Conservation (phyloP, 257 asterid genomes). For the Penstemon davidsonii region DNA sequence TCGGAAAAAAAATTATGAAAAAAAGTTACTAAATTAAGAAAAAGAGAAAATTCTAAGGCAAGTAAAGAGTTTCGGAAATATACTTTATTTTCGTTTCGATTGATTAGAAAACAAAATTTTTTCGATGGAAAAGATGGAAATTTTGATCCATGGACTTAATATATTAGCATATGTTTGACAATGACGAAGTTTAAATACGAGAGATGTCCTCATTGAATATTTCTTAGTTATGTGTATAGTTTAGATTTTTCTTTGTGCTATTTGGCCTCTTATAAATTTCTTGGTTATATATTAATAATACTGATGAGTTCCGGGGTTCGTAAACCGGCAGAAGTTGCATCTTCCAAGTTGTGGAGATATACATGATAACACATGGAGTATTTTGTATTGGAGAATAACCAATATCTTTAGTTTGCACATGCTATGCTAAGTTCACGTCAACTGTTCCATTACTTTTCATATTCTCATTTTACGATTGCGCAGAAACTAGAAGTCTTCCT, state of each 20-base stretch:
- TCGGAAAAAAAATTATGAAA: too few relatives aligned
- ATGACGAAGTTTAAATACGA: slow-evolving; percentile 66
- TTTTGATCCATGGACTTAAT: too few relatives aligned
- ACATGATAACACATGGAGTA: neutral
- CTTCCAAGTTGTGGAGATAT: neutral
- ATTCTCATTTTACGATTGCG: slow-evolving; percentile 3
- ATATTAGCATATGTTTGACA: slow-evolving; percentile 68
- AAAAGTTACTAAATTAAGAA: too few relatives aligned
- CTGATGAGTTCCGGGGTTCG: neutral
- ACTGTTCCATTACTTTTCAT: too few relatives aligned
- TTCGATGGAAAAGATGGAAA: too few relatives aligned
- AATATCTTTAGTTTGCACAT: too few relatives aligned
- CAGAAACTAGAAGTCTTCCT: neutral
- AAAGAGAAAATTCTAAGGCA: too few relatives aligned
- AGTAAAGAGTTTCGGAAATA: too few relatives aligned
- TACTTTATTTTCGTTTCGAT: too few relatives aligned
- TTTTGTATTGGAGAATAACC: too few relatives aligned
- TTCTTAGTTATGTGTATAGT: neutral
- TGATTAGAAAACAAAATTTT: too few relatives aligned
- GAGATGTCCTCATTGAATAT: neutral
- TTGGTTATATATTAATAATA: neutral
- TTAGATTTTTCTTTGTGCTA: neutral
- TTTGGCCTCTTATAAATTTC: neutral
- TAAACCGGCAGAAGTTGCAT: neutral
- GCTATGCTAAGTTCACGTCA: too few relatives aligned